Conservation (phyloP, 1,139 yeast genomes). For the Geotrichum phurueaensis region DNA sequence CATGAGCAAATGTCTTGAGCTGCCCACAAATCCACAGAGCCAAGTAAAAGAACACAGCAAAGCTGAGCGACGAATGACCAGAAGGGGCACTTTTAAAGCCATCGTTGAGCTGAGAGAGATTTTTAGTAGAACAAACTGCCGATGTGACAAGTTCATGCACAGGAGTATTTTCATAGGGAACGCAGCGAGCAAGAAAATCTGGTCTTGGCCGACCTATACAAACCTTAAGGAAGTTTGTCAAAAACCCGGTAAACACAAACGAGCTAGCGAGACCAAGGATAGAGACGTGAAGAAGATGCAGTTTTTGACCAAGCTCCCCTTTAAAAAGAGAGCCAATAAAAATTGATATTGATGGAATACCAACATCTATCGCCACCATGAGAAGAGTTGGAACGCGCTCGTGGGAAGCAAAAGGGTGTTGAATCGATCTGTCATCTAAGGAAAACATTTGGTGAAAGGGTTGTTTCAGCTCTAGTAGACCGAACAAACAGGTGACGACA, state of each 20-base stretch:
- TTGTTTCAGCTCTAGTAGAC: conserved; percentile 22
- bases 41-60: conserved; percentile 58
- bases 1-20: conserved; percentile 38
- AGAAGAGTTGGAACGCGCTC: conserved; percentile 44
- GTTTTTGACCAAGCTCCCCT: conserved; percentile 25
- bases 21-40: conserved; percentile 62
- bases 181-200: conserved; percentile 68
- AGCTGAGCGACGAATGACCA: conserved; percentile 70
- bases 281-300: conserved; percentile 36
- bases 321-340: conserved; percentile 25
- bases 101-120: conserved; percentile 40
- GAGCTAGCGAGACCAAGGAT: conserved; percentile 43
- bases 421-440: conserved; percentile 37
- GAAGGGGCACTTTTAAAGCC: conserved; percentile 79
- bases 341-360: conserved; percentile 32
- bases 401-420: conserved; percentile 48
- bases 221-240: conserved; percentile 56
- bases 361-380: conserved; percentile 19
- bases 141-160: conserved; percentile 42
- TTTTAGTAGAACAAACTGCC: conserved; percentile 47
- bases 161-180: conserved; percentile 41
- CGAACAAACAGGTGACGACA: neutral
- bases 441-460: conserved; percentile 33
- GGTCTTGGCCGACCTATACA: conserved; percentile 82
- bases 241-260: conserved; percentile 39